These are phyloP conservation scores for Fomitopsis schrenkii DNA, from an alignment of 1,284 basidiomycete genomes.

Conservation along the genomic window DNA sequence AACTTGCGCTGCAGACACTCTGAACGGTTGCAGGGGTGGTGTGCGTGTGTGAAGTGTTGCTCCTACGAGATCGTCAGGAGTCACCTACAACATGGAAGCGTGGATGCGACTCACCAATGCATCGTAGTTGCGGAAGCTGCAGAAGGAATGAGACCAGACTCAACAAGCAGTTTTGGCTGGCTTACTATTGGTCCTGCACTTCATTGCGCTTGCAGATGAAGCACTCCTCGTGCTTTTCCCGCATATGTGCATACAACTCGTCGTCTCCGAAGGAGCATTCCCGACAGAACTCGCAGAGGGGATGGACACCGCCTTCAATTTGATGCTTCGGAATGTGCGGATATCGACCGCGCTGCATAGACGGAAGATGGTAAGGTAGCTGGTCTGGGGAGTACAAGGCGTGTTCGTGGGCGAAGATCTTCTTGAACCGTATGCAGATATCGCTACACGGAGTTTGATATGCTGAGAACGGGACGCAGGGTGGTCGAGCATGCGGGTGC, in stretches of 20 bases:
- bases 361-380: conserved; percentile 78
- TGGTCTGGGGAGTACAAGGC: conserved; percentile 73
- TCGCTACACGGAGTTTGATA: conserved; percentile 46
- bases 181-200: conserved; percentile 82
- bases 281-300: conserved; percentile 88
- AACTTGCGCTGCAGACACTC: conserved; percentile 87
- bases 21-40: conserved; percentile 76
- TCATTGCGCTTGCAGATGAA: conserved; percentile 88
- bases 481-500: conserved; percentile 23
- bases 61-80: conserved; percentile 39
- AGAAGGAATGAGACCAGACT: conserved; percentile 2
- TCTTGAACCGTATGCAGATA: conserved; percentile 87
- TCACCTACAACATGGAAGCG: too few relatives aligned
- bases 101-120: conserved; percentile 49
- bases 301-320: conserved; percentile 70
- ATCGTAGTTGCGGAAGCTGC: conserved; percentile 77
- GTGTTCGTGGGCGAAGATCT: conserved; percentile 96
- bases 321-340: conserved; percentile 40
- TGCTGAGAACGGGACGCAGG: neutral
- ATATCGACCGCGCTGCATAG: conserved; percentile 50
- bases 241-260: conserved; percentile 93
- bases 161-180: conserved; percentile 3
- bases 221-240: conserved; percentile 94
- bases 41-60: conserved; percentile 63
- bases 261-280: conserved; percentile 91